phyloP scores from a whole-genome alignment of 345 rosid genomes.

The Kernera saxatilis region DNA sequence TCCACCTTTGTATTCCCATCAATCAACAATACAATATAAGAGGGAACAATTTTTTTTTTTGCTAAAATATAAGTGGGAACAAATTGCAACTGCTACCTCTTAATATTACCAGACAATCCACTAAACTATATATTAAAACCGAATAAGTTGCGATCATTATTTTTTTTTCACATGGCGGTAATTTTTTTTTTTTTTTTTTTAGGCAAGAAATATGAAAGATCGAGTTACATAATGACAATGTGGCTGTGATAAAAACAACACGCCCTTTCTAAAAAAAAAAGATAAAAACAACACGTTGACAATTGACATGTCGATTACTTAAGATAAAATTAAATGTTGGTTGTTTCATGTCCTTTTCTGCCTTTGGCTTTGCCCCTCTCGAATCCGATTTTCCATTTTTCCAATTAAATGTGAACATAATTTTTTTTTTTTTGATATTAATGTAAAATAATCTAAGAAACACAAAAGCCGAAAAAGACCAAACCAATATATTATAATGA shows the following conservation, averaged over 20 bases:
- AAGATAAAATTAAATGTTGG: constrained; percentile 28
- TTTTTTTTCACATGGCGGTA: not conserved
- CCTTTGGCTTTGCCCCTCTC: constrained; percentile 5
- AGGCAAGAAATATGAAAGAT: not conserved
- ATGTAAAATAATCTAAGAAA: not conserved
- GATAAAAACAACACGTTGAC: constrained; percentile 20
- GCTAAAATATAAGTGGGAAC: too few relatives aligned
- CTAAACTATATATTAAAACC: not conserved
- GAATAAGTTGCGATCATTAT: not conserved
- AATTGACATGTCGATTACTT: constrained; percentile 19
- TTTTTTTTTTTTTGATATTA: too few relatives aligned
- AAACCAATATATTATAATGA: constrained; percentile 15
- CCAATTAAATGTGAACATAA: constrained; percentile 1
- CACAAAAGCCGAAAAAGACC: not conserved
- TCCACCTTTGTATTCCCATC: too few relatives aligned
- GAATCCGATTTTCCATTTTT: not conserved
- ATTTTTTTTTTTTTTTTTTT: not conserved
- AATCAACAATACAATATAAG: too few relatives aligned
- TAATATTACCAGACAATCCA: not conserved
- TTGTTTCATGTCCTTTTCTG: constrained; percentile 33
- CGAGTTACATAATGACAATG: not conserved
- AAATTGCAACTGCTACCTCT: too few relatives aligned
- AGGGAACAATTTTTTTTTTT: too few relatives aligned
- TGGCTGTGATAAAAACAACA: constrained; percentile 16
- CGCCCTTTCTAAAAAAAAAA: constrained; percentile 16